A percentile compares a stretch with the other conserved stretches of the same genome.
Evolutionary conservation across 768 basidiomycete genomes (phyloP).

Genomic region (Mycena indigotica): DNA sequence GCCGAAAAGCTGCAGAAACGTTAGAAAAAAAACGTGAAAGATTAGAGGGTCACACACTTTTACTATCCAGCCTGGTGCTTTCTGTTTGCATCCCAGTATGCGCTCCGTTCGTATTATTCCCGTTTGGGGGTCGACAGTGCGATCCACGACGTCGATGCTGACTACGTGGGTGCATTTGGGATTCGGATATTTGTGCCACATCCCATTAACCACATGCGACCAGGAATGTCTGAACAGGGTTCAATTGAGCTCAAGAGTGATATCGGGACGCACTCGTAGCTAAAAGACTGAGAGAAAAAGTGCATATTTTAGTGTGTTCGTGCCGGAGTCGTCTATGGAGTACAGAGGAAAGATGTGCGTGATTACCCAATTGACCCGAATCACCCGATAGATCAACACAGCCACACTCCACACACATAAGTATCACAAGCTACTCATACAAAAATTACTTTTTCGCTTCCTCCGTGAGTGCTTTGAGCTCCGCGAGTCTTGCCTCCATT

Average conservation of each 20-base stretch:
- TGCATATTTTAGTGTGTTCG: too few relatives aligned
- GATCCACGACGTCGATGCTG: conserved; percentile 84
- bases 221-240: conserved; percentile 70
- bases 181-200: conserved; percentile 97
- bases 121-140: conserved; percentile 77
- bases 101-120: conserved; percentile 93
- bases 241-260: conserved; percentile 6
- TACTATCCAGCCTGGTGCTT: conserved; percentile 88
- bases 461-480: conserved; percentile 49
- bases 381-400: background rate
- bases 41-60: conserved; percentile 57
- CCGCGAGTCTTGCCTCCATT: conserved; percentile 73
- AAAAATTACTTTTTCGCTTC: background rate
- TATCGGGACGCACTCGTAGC: conserved; percentile 70
- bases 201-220: conserved; percentile 87
- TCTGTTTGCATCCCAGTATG: conserved; percentile 89
- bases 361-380: conserved; percentile 1
- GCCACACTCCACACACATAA: too few relatives aligned
- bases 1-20: conserved; percentile 71
- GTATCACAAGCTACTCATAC: background rate
- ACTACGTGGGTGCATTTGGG: conserved; percentile 88
- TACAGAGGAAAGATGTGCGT: conserved; percentile 3
- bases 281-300: conserved; percentile 83
- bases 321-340: conserved; percentile 25
- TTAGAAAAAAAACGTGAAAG: conserved; percentile 4